These are phyloP conservation scores for Crepidotus variabilis DNA, from an alignment of 768 basidiomycete genomes.

Conservation along the genomic window DNA sequence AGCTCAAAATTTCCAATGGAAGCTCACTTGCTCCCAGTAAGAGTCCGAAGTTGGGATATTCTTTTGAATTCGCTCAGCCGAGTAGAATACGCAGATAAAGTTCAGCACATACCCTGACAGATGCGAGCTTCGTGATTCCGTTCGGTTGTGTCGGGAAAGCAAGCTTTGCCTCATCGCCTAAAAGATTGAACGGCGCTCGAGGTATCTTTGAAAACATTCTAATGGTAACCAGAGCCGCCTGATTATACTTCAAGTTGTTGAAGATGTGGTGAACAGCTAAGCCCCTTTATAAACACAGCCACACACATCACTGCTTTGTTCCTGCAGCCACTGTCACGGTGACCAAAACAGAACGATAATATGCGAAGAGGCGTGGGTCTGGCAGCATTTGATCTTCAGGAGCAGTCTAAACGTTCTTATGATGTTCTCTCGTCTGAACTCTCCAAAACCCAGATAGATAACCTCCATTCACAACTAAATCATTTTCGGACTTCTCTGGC, in stretches of 20 bases:
- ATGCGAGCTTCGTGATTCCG: slow-evolving; percentile 74
- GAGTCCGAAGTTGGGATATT: slow-evolving; percentile 69
- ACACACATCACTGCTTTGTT: background rate
- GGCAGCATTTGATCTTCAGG: slow-evolving; percentile 87
- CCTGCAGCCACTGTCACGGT: no score
- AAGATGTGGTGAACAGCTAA: no score
- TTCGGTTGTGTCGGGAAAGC: slow-evolving; percentile 80
- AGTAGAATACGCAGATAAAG: background rate
- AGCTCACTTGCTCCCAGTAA: slow-evolving; percentile 88
- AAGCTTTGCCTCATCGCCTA: slow-evolving; percentile 87
- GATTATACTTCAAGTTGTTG: background rate
- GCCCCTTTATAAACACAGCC: slow-evolving; percentile 9
- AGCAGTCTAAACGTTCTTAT: slow-evolving; percentile 77
- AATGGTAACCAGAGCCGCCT: background rate
- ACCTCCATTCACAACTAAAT: slow-evolving; percentile 76
- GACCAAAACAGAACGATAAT: background rate
- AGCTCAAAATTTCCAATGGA: background rate
- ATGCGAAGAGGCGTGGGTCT: slow-evolving; percentile 76
- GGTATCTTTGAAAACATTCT: slow-evolving; percentile 68
- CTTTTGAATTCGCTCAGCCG: slow-evolving; percentile 31
- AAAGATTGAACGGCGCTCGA: slow-evolving; percentile 69
- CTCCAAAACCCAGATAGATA: slow-evolving; percentile 70
- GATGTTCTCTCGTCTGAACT: slow-evolving; percentile 77
- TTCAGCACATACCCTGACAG: slow-evolving; percentile 57
- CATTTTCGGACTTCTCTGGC: slow-evolving; percentile 80